Conservation (phyloP, 1,139 yeast genomes). For the Candida buenavistaensis region DNA sequence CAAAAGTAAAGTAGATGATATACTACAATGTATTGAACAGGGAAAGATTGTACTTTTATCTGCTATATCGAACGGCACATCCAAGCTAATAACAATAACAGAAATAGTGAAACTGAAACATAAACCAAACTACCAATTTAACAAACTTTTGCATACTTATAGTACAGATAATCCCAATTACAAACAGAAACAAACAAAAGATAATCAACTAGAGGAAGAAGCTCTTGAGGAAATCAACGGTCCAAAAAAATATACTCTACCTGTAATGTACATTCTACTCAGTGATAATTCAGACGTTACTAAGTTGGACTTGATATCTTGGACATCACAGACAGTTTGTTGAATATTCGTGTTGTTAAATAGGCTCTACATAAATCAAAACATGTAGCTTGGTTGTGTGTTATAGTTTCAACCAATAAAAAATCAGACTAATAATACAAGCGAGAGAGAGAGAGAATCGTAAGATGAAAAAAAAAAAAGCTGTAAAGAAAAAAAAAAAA, state of each 20-base stretch:
- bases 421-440: neutral
- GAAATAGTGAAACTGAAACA: constrained; percentile 26
- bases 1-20: constrained; percentile 19
- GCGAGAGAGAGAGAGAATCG: constrained; percentile 2
- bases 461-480: constrained; percentile 6
- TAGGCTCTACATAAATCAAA: too few relatives aligned
- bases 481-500: neutral
- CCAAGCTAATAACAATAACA: constrained; percentile 26
- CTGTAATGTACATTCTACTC: constrained; percentile 21
- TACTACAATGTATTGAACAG: constrained; percentile 12
- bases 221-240: constrained; percentile 15
- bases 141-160: constrained; percentile 10
- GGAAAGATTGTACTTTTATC: constrained; percentile 16
- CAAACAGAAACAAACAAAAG: constrained; percentile 6
- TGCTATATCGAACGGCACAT: constrained; percentile 20
- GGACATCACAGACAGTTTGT: constrained; percentile 18
- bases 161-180: constrained; percentile 14
- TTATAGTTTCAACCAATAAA: neutral
- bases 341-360: too few relatives aligned
- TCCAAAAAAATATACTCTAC: constrained; percentile 20
- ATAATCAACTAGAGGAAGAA: constrained; percentile 7
- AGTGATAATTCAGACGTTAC: constrained; percentile 6
- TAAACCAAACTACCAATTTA: constrained; percentile 12
- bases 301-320: constrained; percentile 11
- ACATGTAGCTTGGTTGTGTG: neutral